phyloP scores from a whole-genome alignment of 2,329 filamentous ascomycete species.

The Alternaria panax region DNA sequence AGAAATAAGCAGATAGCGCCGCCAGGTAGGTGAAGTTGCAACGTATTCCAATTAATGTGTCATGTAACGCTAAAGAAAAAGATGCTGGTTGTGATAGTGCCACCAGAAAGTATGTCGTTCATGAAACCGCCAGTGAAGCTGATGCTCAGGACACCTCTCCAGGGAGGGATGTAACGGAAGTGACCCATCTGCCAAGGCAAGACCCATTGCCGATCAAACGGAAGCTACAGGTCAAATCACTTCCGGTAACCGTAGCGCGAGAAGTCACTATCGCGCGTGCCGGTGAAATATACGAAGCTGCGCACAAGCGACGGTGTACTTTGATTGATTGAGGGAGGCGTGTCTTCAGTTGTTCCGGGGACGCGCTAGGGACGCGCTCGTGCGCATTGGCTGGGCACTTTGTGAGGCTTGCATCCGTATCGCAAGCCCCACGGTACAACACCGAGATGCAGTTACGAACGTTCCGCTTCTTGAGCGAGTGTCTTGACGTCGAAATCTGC shows the following conservation, averaged over 20 bases:
- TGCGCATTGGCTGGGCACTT: slow-evolving; percentile 5
- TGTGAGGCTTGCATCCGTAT: not conserved
- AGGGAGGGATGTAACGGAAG: slow-evolving; percentile 10
- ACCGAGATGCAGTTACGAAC: not conserved
- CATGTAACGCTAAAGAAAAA: slow-evolving; percentile 1
- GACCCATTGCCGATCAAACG: slow-evolving; percentile 14
- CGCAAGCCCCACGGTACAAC: not conserved
- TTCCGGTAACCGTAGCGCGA: slow-evolving; percentile 13
- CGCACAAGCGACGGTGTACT: slow-evolving; percentile 14
- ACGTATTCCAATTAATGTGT: not conserved
- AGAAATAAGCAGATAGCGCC: not conserved
- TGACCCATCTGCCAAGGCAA: slow-evolving; percentile 23
- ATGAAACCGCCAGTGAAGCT: slow-evolving; percentile 12
- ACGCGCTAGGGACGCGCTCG: slow-evolving; percentile 13
- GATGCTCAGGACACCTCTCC: slow-evolving; percentile 25
- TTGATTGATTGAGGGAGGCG: slow-evolving; percentile 8
- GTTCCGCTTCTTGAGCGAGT: not conserved
- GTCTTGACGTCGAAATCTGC: not conserved
- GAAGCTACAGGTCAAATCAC: slow-evolving; percentile 8
- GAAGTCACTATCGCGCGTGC: slow-evolving; percentile 1
- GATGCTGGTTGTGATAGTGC: not conserved
- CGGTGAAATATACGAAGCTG: slow-evolving; percentile 10
- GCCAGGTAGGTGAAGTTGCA: not conserved
- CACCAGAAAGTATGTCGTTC: slow-evolving; percentile 1
- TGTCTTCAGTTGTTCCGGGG: slow-evolving; percentile 2